phyloP scores from a whole-genome alignment of 768 basidiomycete genomes.

The Rhodocollybia butyracea region DNA sequence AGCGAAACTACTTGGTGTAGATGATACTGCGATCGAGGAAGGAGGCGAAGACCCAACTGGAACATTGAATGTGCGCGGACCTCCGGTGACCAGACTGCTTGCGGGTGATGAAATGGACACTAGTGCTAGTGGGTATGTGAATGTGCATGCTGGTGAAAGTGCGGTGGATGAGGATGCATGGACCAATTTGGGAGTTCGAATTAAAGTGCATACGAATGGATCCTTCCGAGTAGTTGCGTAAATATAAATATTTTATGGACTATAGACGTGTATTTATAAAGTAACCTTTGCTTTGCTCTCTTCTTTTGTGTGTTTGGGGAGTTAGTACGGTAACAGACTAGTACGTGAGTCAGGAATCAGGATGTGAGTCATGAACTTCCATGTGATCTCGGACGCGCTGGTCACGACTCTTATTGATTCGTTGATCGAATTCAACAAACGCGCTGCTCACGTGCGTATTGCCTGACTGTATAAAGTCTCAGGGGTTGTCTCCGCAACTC shows the following conservation, averaged over 20 bases:
- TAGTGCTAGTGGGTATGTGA: constrained; percentile 25
- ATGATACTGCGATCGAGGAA: constrained; percentile 60
- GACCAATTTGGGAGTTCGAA: constrained; percentile 41
- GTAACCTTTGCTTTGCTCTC: no score
- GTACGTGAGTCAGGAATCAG: no score
- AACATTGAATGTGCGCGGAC: constrained; percentile 62
- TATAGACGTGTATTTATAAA: constrained; percentile 5
- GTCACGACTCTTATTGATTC: no score
- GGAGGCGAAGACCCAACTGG: constrained; percentile 71
- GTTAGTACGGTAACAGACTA: no score
- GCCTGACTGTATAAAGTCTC: constrained; percentile 4
- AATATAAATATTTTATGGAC: not conserved
- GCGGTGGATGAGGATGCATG: constrained; percentile 35
- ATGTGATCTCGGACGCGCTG: no score
- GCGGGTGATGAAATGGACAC: constrained; percentile 29
- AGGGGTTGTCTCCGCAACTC: not conserved
- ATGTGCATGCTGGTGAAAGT: constrained; percentile 21
- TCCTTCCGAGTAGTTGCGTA: constrained; percentile 41
- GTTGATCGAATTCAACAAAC: no score
- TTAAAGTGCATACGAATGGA: constrained; percentile 61
- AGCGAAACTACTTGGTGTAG: constrained; percentile 67
- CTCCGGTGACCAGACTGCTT: constrained; percentile 60
- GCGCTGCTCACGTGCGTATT: not conserved
- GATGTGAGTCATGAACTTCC: no score
- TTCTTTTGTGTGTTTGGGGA: no score